Percentiles rank a stretch among this genome's conserved stretches.
phyloP scores from a whole-genome alignment of 108 stramenopile species.

The Nitzschia sp. region DNA sequence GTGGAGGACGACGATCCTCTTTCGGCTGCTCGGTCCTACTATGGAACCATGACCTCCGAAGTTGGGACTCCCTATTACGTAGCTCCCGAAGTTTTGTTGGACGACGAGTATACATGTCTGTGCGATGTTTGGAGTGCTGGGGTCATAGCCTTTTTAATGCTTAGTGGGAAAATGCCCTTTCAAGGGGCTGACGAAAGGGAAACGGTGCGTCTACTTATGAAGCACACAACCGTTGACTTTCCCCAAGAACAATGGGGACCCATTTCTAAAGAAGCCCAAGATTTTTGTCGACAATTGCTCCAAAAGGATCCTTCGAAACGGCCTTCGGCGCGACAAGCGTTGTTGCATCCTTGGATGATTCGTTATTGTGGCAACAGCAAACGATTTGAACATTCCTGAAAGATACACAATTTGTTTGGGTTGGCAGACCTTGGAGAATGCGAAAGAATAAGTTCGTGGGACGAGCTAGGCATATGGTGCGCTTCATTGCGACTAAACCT shows the following conservation, averaged over 20 bases:
- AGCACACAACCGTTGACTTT: conserved; percentile 7
- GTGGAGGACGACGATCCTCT: too few species aligned
- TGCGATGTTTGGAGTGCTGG: conserved; percentile 95
- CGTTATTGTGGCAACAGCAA: background rate
- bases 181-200: conserved; percentile 38
- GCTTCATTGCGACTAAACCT: too few species aligned
- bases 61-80: conserved; percentile 85
- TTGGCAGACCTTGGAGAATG: too few species aligned
- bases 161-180: conserved; percentile 71
- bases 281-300: conserved; percentile 20
- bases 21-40: too few species aligned
- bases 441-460: too few species aligned
- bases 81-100: conserved; percentile 23
- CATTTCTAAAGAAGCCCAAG: conserved; percentile 13
- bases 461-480: too few species aligned
- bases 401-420: too few species aligned
- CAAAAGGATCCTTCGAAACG: conserved; percentile 21
- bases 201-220: conserved; percentile 13
- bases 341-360: conserved; percentile 10
- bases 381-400: too few species aligned
- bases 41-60: background rate
- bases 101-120: conserved; percentile 76
- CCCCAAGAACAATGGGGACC: conserved; percentile 16
- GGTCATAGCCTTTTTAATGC: conserved; percentile 62
- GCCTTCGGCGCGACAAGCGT: conserved; percentile 24